Evolutionary conservation across 2,329 filamentous ascomycete species (phyloP).

Genomic region (Talaromyces islandicus): DNA sequence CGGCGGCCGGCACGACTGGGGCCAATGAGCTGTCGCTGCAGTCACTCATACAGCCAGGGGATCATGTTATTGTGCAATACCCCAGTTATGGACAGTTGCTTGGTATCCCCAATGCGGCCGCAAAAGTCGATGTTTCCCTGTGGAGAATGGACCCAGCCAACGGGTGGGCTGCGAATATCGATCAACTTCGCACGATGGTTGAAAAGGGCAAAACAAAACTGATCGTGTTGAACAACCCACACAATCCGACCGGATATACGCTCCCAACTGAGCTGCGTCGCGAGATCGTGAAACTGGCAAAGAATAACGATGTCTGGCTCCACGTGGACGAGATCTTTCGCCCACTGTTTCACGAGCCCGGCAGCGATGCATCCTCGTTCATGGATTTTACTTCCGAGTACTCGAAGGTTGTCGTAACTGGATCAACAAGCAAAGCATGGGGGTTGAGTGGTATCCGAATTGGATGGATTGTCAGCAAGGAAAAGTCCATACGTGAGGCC

Average conservation of each 20-base stretch:
- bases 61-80: slow-evolving; percentile 81
- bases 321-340: neutral
- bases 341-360: neutral
- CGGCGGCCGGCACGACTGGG: neutral
- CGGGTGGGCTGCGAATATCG: neutral
- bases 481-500: neutral
- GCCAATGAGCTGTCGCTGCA: neutral
- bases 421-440: neutral
- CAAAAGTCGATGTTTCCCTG: neutral
- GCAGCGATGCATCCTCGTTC: neutral
- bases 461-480: slow-evolving; percentile 1
- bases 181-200: neutral
- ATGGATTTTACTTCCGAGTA: neutral
- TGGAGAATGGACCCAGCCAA: neutral
- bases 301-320: neutral
- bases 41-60: slow-evolving; percentile 44
- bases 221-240: slow-evolving; percentile 2
- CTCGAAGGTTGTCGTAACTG: neutral
- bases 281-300: neutral
- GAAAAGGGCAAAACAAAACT: slow-evolving; percentile 2
- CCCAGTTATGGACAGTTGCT: slow-evolving; percentile 85
- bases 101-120: slow-evolving; percentile 49
- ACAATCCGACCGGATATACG: slow-evolving; percentile 1
- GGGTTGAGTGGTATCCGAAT: neutral
- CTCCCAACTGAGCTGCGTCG: neutral